phyloP scores from a whole-genome alignment of 306 rosid genomes.

The Cicer bijugum region DNA sequence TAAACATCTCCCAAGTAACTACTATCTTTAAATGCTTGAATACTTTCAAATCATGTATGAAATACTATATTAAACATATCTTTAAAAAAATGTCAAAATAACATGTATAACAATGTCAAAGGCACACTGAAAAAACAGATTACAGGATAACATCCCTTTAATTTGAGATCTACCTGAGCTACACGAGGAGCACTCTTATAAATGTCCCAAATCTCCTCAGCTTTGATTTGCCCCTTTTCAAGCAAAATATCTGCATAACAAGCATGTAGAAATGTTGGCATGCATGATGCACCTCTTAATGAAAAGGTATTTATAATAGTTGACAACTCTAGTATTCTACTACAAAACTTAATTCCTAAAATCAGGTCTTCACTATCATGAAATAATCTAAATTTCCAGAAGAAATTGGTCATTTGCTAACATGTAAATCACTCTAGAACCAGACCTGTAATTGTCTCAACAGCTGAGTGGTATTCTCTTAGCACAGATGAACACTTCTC shows the following conservation, averaged over 20 bases:
- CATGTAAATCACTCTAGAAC: conserved; percentile 44
- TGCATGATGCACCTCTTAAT: conserved; percentile 14
- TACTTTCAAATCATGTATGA: conserved; percentile 11
- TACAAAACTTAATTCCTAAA: conserved; percentile 24
- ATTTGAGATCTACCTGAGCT: conserved; percentile 68
- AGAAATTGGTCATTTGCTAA: conserved; percentile 32
- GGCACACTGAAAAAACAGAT: conserved; percentile 21
- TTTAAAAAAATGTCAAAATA: conserved; percentile 28
- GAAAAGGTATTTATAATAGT: conserved; percentile 21
- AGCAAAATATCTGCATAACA: conserved; percentile 83
- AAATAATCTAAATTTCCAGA: conserved; percentile 32
- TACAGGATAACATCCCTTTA: conserved; percentile 32
- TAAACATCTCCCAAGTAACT: conserved; percentile 1
- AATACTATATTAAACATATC: conserved; percentile 14
- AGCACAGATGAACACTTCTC: conserved; percentile 76
- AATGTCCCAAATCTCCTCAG: conserved; percentile 85
- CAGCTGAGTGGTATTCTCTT: conserved; percentile 75
- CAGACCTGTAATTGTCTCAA: conserved; percentile 93
- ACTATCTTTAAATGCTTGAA: conserved; percentile 13
- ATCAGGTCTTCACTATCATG: conserved; percentile 26
- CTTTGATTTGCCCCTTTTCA: conserved; percentile 74
- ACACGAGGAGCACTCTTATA: conserved; percentile 66
- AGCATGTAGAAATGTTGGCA: conserved; percentile 27
- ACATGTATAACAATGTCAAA: conserved; percentile 1
- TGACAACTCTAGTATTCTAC: conserved; percentile 25